Evolutionary conservation across 106 monocot genomes (phyloP).

Genomic region (Agapanthus africanus): DNA sequence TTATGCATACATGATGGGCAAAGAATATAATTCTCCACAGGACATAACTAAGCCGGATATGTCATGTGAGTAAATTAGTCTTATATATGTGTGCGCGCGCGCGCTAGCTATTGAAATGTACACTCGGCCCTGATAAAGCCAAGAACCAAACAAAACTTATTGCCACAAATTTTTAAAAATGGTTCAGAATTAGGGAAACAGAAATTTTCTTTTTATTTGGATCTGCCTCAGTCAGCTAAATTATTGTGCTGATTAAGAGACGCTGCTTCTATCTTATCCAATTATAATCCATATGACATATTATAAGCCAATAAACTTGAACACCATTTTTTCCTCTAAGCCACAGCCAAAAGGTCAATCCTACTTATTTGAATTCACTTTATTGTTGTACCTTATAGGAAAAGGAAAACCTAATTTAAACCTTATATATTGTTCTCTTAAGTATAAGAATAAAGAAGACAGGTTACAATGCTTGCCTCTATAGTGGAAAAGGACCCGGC

Average conservation of each 20-base stretch:
- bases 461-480: slow-evolving; percentile 49
- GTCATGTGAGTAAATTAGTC: no score
- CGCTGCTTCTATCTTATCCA: background rate
- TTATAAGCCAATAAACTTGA: background rate
- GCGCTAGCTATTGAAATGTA: no score
- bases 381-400: background rate
- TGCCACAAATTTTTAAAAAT: no score
- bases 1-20: no score
- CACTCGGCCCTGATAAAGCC: no score
- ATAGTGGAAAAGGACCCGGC: slow-evolving; percentile 40
- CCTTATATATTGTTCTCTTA: background rate
- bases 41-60: no score
- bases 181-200: no score
- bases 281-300: background rate
- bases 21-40: no score
- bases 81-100: no score
- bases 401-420: background rate
- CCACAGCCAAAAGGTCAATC: background rate
- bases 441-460: no score
- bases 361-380: background rate
- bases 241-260: background rate
- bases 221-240: slow-evolving; percentile 2
- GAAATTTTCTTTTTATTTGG: background rate
- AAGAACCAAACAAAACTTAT: no score
- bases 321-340: background rate